Base-by-base conservation (phyloP, 176 grass and related monocot genomes). In the Musa itinerans region DNA sequence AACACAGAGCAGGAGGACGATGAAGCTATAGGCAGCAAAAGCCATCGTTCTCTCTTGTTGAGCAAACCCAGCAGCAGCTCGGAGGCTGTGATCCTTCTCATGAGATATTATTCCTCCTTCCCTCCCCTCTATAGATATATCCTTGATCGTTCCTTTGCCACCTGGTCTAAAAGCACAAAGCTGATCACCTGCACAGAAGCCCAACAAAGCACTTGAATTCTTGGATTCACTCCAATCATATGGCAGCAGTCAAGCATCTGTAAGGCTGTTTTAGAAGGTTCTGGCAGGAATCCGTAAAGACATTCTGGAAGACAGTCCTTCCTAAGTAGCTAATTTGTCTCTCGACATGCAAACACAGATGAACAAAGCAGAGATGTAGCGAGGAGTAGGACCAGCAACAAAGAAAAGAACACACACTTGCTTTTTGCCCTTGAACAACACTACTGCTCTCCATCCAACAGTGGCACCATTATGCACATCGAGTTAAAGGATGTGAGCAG, bases 151-250 rank as follows among this genome's bases (percentile, higher is more conserved):
- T 43, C 25, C 48, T 51, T 10, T 70, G 19, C 21, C 11, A 21
- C 27, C 2, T 74, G 72, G 72, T 74, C 72, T 58, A 74, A 74
- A 70, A 56, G 53, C 52, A 54, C 14, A 74, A 74, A 57, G 72
- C 53, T 74, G 13, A 74, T 50, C 34, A n/a, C 7, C 29, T 51
- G 43, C 48, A 24, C 25, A 65, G 63, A 22, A 51, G 27, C 49
- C 50, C 50, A 20, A 51, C 50, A 20, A 51, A 71, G 50, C 48
- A 3, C 69, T 51, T 50, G 69, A 43, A 52, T 50, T 10, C 69
- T 51, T 50, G 69, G 69, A 52, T 50, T 71, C 50, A 71, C 69
- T 71, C 51, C 14, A n/a, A 21, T 71, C 34, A 11, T 15, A 62
- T n/a, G 20, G 17, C 17, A 62, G 34, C 34, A 52, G n/a, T 50